Evolutionary conservation across 495 filamentous ascomycete genomes (phyloP).

Genomic region (Penicillium waksmanii): DNA sequence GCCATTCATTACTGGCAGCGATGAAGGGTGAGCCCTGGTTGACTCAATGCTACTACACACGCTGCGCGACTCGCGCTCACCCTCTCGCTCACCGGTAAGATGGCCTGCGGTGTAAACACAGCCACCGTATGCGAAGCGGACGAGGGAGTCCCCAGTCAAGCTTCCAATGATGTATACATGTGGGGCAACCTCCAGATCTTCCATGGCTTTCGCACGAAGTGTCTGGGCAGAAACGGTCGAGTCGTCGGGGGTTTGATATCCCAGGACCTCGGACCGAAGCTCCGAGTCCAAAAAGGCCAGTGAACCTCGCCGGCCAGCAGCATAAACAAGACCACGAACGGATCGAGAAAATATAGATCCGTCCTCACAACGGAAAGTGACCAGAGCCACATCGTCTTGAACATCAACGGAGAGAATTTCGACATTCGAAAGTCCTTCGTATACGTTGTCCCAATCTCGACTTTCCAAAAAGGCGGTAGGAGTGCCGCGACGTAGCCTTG

Average conservation of each 20-base stretch:
- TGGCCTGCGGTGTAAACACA: conserved; percentile 62
- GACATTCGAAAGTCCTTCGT: conserved; percentile 64
- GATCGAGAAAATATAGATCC: conserved; percentile 48
- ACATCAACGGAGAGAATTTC: conserved; percentile 50
- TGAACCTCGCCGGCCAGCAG: conserved; percentile 62
- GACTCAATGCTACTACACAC: conserved; percentile 22
- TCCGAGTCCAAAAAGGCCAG: conserved; percentile 55
- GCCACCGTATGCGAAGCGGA: conserved; percentile 66
- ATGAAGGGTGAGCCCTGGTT: conserved; percentile 24
- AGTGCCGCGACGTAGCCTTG: conserved; percentile 38
- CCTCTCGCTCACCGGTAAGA: conserved; percentile 42
- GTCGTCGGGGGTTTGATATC: conserved; percentile 24
- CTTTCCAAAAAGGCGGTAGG: conserved; percentile 49
- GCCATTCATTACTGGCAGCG: conserved; percentile 44
- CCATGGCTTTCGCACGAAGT: conserved; percentile 56
- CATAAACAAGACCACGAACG: conserved; percentile 60
- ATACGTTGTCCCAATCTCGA: conserved; percentile 54
- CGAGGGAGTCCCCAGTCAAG: conserved; percentile 65
- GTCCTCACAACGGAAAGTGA: conserved; percentile 51
- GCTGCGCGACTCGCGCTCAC: conserved; percentile 20
- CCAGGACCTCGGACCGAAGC: conserved; percentile 57
- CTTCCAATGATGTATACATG: conserved; percentile 66
- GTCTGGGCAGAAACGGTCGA: conserved; percentile 57
- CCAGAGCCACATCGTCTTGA: conserved; percentile 33
- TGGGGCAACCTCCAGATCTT: conserved; percentile 57